Evolutionary conservation across 257 asterid species (phyloP).

Genomic region (Nicotiana tabacum): DNA sequence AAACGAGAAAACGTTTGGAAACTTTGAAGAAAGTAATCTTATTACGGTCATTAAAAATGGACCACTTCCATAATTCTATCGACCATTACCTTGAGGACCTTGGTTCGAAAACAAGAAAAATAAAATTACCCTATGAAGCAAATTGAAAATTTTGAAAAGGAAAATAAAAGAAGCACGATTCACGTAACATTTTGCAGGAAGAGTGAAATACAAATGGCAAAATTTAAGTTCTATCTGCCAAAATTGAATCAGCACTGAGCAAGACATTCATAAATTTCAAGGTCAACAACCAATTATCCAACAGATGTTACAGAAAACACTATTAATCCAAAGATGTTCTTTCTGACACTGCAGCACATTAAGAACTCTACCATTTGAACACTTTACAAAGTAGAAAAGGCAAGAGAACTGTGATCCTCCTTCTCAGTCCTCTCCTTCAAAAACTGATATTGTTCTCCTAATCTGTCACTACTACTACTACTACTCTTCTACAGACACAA

Average conservation of each 20-base stretch:
- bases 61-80: conserved; percentile 39
- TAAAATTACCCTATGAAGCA: background rate
- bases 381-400: background rate
- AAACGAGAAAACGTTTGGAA: background rate
- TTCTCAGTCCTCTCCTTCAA: background rate
- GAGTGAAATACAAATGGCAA: background rate
- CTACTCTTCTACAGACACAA: background rate
- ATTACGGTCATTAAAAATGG: conserved; percentile 67
- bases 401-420: background rate
- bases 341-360: background rate
- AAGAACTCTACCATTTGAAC: background rate
- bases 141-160: background rate
- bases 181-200: conserved; percentile 3
- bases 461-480: background rate
- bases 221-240: background rate
- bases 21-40: background rate
- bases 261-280: background rate
- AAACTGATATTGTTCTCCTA: background rate
- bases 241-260: background rate
- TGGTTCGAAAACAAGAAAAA: conserved; percentile 38
- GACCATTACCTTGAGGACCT: conserved; percentile 39
- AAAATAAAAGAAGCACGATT: background rate
- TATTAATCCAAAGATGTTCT: background rate
- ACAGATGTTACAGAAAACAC: background rate
- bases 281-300: background rate